Conservation (phyloP, 768 basidiomycete species). For the Lactarius vividus region DNA sequence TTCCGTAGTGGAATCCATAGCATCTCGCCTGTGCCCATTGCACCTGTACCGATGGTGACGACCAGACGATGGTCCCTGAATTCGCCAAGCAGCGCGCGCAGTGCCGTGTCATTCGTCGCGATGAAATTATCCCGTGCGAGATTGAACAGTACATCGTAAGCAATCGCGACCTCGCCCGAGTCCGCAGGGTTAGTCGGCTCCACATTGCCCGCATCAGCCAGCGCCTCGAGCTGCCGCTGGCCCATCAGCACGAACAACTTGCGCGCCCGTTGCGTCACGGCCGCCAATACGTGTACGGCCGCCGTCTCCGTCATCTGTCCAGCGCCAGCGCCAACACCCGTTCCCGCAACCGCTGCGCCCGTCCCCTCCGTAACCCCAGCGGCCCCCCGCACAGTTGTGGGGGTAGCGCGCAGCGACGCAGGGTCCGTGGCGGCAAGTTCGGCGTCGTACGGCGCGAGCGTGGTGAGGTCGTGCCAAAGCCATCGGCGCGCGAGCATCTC, state of each 20-base stretch:
- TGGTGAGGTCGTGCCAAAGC: conserved; percentile 90
- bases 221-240: conserved; percentile 60
- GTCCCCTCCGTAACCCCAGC: conserved; percentile 29
- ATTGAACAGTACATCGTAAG: conserved; percentile 68
- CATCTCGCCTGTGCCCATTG: conserved; percentile 47
- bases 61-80: conserved; percentile 90
- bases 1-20: conserved; percentile 87
- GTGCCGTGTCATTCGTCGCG: conserved; percentile 82
- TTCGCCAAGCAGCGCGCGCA: conserved; percentile 80
- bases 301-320: conserved; percentile 69
- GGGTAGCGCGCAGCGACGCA: conserved; percentile 55
- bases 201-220: conserved; percentile 38
- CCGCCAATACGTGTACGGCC: conserved; percentile 76
- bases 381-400: not conserved
- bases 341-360: conserved; percentile 32
- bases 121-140: conserved; percentile 80
- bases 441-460: conserved; percentile 75
- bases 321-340: conserved; percentile 35
- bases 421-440: conserved; percentile 70
- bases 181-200: conserved; percentile 34
- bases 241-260: conserved; percentile 77
- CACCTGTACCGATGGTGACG: conserved; percentile 39
- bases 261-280: conserved; percentile 84
- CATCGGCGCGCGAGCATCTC: conserved; percentile 55
- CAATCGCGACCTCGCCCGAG: conserved; percentile 54